Conservation (phyloP, 164 flowering plant genomes). For the Piper longum region DNA sequence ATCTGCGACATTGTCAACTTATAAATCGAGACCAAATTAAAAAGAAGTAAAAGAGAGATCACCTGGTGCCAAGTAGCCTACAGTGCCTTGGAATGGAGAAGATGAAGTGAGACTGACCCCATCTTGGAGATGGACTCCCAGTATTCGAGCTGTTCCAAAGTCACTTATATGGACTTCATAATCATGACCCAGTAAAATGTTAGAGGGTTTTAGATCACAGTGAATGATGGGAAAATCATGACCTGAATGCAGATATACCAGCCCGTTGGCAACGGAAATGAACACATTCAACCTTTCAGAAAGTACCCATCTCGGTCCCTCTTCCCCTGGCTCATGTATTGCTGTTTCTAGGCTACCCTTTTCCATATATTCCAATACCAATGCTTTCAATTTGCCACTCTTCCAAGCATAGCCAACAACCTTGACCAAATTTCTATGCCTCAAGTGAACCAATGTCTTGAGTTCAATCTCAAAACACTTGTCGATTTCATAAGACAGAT, state of each 20-base stretch:
- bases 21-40: neutral
- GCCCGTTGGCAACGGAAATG: constrained; percentile 43
- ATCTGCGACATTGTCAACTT: neutral
- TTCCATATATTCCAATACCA: constrained; percentile 68
- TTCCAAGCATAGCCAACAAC: constrained; percentile 79
- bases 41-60: constrained; percentile 4
- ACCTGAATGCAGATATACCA: constrained; percentile 62
- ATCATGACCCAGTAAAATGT: constrained; percentile 6
- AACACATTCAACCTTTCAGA: constrained; percentile 35
- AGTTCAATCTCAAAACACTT: constrained; percentile 57
- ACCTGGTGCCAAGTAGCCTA: constrained; percentile 95
- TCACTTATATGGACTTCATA: constrained; percentile 9
- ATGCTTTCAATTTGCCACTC: constrained; percentile 52
- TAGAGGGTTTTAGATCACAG: constrained; percentile 81
- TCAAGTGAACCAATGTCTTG: constrained; percentile 40
- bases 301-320: constrained; percentile 33
- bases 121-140: too few species aligned
- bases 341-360: constrained; percentile 63
- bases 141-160: too few species aligned
- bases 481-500: constrained; percentile 42
- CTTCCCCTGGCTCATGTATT: constrained; percentile 35
- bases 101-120: constrained; percentile 22
- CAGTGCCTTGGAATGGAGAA: constrained; percentile 68
- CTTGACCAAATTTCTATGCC: constrained; percentile 69
- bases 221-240: constrained; percentile 62